Conservation (phyloP, 306 rosid genomes). For the Vigna nakashimae region DNA sequence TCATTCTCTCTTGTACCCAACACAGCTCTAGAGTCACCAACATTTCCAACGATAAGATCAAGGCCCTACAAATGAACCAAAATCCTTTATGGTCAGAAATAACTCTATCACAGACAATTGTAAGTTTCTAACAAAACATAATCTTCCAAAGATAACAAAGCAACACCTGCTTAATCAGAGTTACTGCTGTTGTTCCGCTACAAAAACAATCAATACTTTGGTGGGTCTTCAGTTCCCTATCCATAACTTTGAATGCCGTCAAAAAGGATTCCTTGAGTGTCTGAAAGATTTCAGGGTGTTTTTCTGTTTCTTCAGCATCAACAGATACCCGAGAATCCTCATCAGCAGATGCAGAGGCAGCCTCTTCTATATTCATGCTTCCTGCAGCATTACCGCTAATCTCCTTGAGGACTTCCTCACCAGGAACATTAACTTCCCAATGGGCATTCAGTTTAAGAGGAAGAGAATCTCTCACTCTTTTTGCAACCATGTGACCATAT, state of each 20-base stretch:
- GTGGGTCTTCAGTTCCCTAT: conserved; percentile 81
- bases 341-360: conserved; percentile 65
- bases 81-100: conserved; percentile 43
- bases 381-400: conserved; percentile 64
- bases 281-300: conserved; percentile 76
- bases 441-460: conserved; percentile 88
- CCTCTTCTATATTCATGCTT: conserved; percentile 75
- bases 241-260: conserved; percentile 90
- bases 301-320: conserved; percentile 72
- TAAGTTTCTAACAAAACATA: not conserved
- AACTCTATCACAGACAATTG: conserved; percentile 29
- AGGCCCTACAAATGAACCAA: conserved; percentile 67
- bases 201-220: conserved; percentile 85
- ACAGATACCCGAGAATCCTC: conserved; percentile 68
- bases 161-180: conserved; percentile 88
- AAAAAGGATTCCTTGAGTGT: conserved; percentile 80
- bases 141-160: conserved; percentile 23
- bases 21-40: conserved; percentile 98
- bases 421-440: conserved; percentile 72
- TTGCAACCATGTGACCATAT: conserved; percentile 97
- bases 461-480: conserved; percentile 96
- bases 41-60: conserved; percentile 83
- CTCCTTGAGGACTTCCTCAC: conserved; percentile 77
- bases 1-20: conserved; percentile 81
- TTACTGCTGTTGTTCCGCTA: conserved; percentile 98